These are phyloP conservation scores for Stachybotrys echinatus DNA, from an alignment of 2,329 filamentous ascomycete species.

Conservation along the genomic window DNA sequence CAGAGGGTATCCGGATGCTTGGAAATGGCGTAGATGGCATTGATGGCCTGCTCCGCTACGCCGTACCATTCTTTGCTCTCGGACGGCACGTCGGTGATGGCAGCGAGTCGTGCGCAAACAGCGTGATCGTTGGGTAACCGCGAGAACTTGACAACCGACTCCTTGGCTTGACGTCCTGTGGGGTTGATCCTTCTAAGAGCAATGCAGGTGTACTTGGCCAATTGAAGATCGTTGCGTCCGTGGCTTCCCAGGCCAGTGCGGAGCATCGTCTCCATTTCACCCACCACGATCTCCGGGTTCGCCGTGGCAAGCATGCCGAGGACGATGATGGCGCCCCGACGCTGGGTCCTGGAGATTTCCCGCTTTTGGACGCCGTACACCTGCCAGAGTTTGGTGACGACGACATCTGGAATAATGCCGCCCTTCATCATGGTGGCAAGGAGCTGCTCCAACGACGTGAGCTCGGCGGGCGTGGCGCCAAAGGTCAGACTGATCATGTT, in stretches of 20 bases:
- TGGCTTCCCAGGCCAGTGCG: slow-evolving; percentile 79
- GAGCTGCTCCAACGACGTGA: slow-evolving; percentile 92
- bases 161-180: slow-evolving; percentile 72
- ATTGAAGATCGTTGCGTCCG: slow-evolving; percentile 75
- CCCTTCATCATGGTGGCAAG: slow-evolving; percentile 97
- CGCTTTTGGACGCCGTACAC: slow-evolving; percentile 92
- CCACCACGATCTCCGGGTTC: slow-evolving; percentile 86
- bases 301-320: slow-evolving; percentile 94
- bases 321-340: slow-evolving; percentile 90
- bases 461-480: slow-evolving; percentile 86
- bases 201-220: slow-evolving; percentile 94
- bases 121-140: slow-evolving; percentile 90
- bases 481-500: slow-evolving; percentile 99
- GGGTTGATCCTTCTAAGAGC: slow-evolving; percentile 89
- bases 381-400: slow-evolving; percentile 92
- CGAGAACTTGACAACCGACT: slow-evolving; percentile 62
- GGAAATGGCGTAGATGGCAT: slow-evolving; percentile 88
- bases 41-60: slow-evolving; percentile 91
- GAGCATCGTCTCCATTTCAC: slow-evolving; percentile 92
- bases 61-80: slow-evolving; percentile 96
- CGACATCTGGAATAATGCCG: slow-evolving; percentile 76
- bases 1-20: slow-evolving; percentile 93
- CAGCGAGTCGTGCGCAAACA: slow-evolving; percentile 72
- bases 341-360: slow-evolving; percentile 86
- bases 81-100: slow-evolving; percentile 78